phyloP scores from a whole-genome alignment of 1,284 basidiomycete species.

The Coriolopsis trogii region DNA sequence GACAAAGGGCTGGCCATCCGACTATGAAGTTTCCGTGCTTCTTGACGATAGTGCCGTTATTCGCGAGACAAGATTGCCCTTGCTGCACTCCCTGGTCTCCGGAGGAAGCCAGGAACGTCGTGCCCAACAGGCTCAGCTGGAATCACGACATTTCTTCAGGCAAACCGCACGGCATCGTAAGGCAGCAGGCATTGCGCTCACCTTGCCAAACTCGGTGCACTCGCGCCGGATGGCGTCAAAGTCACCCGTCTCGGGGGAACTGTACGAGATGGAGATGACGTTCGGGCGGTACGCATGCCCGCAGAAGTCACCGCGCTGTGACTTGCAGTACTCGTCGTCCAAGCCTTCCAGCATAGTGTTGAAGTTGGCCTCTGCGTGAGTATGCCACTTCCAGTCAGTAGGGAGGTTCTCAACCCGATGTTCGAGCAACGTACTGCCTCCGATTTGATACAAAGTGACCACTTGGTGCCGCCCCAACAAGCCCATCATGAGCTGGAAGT shows the following conservation, averaged over 20 bases:
- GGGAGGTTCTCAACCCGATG: too few relatives aligned
- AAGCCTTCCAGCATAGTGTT: too few relatives aligned
- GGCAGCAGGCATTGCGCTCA: background rate
- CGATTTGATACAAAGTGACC: conserved; percentile 50
- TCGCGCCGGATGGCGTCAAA: conserved; percentile 48
- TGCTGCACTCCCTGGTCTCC: conserved; percentile 53
- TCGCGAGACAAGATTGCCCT: conserved; percentile 6
- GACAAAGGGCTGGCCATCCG: conserved; percentile 19
- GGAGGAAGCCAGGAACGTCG: conserved; percentile 53
- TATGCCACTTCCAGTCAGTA: too few relatives aligned
- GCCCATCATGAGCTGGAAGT: conserved; percentile 10
- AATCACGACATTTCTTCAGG: too few relatives aligned
- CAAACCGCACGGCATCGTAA: background rate
- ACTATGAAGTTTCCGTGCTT: conserved; percentile 6
- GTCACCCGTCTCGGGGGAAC: conserved; percentile 47
- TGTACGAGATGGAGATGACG: conserved; percentile 59
- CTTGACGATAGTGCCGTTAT: conserved; percentile 1
- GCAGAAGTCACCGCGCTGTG: too few relatives aligned
- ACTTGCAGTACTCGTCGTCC: too few relatives aligned
- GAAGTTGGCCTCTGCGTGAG: too few relatives aligned
- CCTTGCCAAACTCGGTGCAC: conserved; percentile 54
- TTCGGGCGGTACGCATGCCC: conserved; percentile 44
- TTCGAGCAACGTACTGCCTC: conserved; percentile 37
- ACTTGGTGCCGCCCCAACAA: conserved; percentile 28
- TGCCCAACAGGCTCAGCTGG: conserved; percentile 44